A percentile compares a stretch with the other conserved stretches of the same genome.
phyloP scores from a whole-genome alignment of 1,139 yeast genomes.

The Blastobotrys malaysiensis region DNA sequence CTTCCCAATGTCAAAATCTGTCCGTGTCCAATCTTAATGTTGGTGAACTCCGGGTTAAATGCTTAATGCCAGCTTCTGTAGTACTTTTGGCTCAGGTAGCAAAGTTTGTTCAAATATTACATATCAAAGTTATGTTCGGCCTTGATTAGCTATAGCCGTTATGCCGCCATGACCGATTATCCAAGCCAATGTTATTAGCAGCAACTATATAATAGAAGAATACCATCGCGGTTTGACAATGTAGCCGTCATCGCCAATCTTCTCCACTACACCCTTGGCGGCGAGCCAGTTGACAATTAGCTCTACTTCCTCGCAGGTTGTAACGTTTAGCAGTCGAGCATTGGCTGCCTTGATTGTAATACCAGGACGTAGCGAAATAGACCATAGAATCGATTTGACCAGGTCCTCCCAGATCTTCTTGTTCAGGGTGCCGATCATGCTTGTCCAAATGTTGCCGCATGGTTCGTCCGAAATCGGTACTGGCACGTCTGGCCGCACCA shows the following conservation, averaged over 20 bases:
- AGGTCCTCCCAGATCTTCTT: slow-evolving; percentile 54
- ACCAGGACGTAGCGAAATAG: slow-evolving; percentile 52
- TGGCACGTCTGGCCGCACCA: slow-evolving; percentile 17
- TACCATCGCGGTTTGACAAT: slow-evolving; percentile 55
- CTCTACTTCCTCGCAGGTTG: slow-evolving; percentile 47
- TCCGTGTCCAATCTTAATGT: no score
- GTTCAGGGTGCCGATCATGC: slow-evolving; percentile 56
- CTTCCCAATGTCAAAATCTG: not conserved
- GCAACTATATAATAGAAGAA: slow-evolving; percentile 13
- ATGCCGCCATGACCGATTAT: no score
- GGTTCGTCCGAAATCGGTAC: slow-evolving; percentile 54
- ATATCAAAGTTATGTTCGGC: no score
- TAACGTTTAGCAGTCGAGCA: slow-evolving; percentile 37
- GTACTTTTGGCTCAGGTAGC: no score
- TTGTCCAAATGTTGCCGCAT: slow-evolving; percentile 70
- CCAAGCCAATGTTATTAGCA: no score
- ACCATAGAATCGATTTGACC: slow-evolving; percentile 50
- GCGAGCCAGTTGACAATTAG: slow-evolving; percentile 55
- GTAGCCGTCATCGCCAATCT: slow-evolving; percentile 44
- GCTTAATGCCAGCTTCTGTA: no score
- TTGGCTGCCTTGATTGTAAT: slow-evolving; percentile 38
- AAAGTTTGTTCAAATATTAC: no score
- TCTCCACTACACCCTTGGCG: slow-evolving; percentile 38
- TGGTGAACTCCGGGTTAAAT: no score
- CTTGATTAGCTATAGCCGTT: no score